These are phyloP conservation scores for Krasilnikovozyma curviuscula DNA, from an alignment of 768 basidiomycete species.

Conservation along the genomic window DNA sequence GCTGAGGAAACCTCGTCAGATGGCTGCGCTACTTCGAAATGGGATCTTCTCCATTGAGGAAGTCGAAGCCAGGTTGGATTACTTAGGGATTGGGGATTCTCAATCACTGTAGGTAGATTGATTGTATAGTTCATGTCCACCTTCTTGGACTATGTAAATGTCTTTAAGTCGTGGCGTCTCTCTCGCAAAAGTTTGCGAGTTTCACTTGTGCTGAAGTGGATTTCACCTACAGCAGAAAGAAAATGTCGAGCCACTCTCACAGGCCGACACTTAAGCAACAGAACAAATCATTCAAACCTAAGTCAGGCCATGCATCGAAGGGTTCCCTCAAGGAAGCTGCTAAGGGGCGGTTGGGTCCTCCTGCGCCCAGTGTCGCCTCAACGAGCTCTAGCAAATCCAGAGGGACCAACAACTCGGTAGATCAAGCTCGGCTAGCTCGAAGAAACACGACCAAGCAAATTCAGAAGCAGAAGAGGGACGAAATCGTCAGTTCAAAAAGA, in stretches of 20 bases:
- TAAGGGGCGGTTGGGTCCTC: constrained; percentile 39
- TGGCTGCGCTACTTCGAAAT: no score
- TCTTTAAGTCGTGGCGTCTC: no score
- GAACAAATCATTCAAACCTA: constrained; percentile 87
- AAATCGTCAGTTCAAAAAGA: constrained; percentile 49
- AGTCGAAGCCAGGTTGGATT: no score
- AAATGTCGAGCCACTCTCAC: constrained; percentile 31
- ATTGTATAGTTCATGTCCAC: no score
- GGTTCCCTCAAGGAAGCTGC: constrained; percentile 60
- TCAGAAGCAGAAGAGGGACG: constrained; percentile 49
- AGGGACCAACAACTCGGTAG: constrained; percentile 26
- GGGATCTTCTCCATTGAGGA: no score
- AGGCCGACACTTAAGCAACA: constrained; percentile 69
- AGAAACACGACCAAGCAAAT: constrained; percentile 69
- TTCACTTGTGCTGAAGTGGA: no score
- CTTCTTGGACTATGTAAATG: no score
- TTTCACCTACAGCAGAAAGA: no score
- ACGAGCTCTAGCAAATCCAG: background rate
- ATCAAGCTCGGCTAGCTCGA: constrained; percentile 58
- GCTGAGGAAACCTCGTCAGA: no score
- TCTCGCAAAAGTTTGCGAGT: no score
- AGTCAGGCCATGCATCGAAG: constrained; percentile 53
- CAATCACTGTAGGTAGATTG: no score
- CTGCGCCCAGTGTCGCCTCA: background rate
- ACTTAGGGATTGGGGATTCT: no score